phyloP scores from a whole-genome alignment of 2,329 filamentous ascomycete genomes.

The Parasarocladium wereldwijsianum region DNA sequence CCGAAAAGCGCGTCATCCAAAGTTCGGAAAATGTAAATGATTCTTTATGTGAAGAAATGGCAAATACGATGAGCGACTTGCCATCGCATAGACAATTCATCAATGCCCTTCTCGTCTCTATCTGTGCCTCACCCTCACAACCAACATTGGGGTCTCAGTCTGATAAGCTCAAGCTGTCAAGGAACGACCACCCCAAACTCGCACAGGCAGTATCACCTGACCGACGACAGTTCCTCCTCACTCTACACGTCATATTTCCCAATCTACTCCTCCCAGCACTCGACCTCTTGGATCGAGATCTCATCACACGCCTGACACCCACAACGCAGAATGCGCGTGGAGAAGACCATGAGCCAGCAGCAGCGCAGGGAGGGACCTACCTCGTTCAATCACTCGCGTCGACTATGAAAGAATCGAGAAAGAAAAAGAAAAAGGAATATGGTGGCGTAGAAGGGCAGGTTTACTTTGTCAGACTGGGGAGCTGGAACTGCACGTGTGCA shows the following conservation, averaged over 20 bases:
- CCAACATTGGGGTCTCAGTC: slow-evolving; percentile 11
- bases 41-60: no score
- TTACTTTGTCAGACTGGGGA: slow-evolving; percentile 58
- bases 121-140: slow-evolving; percentile 13
- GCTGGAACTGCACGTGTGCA: slow-evolving; percentile 87
- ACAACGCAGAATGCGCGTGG: background rate
- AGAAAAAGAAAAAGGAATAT: background rate
- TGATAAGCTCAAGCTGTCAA: background rate
- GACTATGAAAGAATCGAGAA: slow-evolving; percentile 9
- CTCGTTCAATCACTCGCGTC: slow-evolving; percentile 7
- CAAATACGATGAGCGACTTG: slow-evolving; percentile 3
- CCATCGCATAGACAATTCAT: slow-evolving; percentile 28
- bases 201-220: slow-evolving; percentile 10
- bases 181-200: slow-evolving; percentile 9
- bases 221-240: slow-evolving; percentile 49
- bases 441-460: no score
- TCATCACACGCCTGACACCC: slow-evolving; percentile 42
- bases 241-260: slow-evolving; percentile 75
- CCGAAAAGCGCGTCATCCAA: no score
- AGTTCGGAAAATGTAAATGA: no score
- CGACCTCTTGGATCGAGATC: slow-evolving; percentile 67
- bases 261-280: slow-evolving; percentile 69
- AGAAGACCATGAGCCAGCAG: background rate
- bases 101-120: slow-evolving; percentile 30
- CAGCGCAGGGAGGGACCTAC: slow-evolving; percentile 3